Conservation (phyloP, 768 basidiomycete species). For the Podaxis sp. region DNA sequence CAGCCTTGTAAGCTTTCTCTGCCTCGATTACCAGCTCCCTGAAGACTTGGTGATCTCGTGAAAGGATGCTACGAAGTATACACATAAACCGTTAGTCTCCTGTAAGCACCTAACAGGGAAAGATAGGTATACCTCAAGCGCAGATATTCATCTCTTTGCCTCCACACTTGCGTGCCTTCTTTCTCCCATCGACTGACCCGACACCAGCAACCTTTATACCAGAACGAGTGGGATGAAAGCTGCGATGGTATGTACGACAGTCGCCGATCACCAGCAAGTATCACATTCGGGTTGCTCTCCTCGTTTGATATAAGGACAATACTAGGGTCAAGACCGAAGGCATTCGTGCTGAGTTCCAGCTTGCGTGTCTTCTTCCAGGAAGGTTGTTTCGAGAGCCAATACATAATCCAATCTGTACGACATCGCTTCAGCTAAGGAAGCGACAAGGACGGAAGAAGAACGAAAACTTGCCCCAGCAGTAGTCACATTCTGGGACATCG, state of each 20-base stretch:
- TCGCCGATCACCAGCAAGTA: slow-evolving; percentile 28
- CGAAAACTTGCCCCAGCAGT: slow-evolving; percentile 48
- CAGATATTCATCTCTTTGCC: slow-evolving; percentile 37
- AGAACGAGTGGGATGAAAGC: slow-evolving; percentile 39
- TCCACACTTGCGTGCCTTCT: slow-evolving; percentile 31
- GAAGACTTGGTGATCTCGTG: slow-evolving; percentile 45
- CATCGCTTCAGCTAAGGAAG: neutral
- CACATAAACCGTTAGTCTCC: neutral
- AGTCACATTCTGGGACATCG: slow-evolving; percentile 57
- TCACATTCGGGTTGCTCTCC: slow-evolving; percentile 28
- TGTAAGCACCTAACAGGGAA: neutral
- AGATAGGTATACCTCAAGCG: slow-evolving; percentile 38
- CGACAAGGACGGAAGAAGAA: neutral
- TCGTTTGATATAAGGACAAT: slow-evolving; percentile 33
- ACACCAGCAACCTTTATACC: slow-evolving; percentile 50
- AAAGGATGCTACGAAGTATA: slow-evolving; percentile 43
- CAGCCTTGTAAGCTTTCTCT: slow-evolving; percentile 48
- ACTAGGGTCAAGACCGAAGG: slow-evolving; percentile 34
- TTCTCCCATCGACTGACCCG: slow-evolving; percentile 35
- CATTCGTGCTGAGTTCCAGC: slow-evolving; percentile 48
- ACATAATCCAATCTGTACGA: slow-evolving; percentile 63
- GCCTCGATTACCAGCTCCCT: slow-evolving; percentile 55
- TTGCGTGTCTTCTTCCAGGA: slow-evolving; percentile 57
- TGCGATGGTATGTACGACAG: slow-evolving; percentile 46
- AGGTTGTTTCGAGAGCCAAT: slow-evolving; percentile 64